Evolutionary conservation across 1,284 basidiomycete species (phyloP).

Genomic region (Baeospora myosura): DNA sequence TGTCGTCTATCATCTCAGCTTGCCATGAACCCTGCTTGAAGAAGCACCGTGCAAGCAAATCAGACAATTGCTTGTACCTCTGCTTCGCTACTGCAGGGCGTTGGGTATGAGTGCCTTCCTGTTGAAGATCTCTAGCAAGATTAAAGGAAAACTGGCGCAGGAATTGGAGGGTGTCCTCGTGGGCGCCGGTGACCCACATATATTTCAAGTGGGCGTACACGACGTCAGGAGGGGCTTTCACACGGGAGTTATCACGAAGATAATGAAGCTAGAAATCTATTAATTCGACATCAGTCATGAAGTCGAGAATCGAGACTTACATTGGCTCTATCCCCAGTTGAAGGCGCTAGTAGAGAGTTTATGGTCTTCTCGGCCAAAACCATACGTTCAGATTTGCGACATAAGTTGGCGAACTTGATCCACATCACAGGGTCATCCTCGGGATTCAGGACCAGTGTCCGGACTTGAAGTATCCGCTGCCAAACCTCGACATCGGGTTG

Average conservation of each 20-base stretch:
- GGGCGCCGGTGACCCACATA: slow-evolving; percentile 87
- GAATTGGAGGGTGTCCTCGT: slow-evolving; percentile 78
- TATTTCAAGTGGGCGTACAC: slow-evolving; percentile 97
- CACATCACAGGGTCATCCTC: slow-evolving; percentile 96
- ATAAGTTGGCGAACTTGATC: slow-evolving; percentile 70
- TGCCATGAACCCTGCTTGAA: slow-evolving; percentile 98
- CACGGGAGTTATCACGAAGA: slow-evolving; percentile 37
- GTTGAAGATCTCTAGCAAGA: slow-evolving; percentile 71
- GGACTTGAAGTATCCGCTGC: slow-evolving; percentile 97
- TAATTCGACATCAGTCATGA: slow-evolving; percentile 13
- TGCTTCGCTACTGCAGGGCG: slow-evolving; percentile 48
- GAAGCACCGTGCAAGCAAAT: slow-evolving; percentile 91
- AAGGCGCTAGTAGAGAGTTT: slow-evolving; percentile 75
- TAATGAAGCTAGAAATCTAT: slow-evolving; percentile 25
- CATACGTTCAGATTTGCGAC: slow-evolving; percentile 80
- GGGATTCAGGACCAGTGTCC: slow-evolving; percentile 88
- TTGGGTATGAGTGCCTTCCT: slow-evolving; percentile 39
- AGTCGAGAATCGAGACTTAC: background rate
- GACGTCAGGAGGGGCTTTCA: slow-evolving; percentile 88
- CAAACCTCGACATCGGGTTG: slow-evolving; percentile 98
- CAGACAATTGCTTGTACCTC: slow-evolving; percentile 73
- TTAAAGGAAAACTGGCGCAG: slow-evolving; percentile 80
- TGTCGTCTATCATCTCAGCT: slow-evolving; percentile 66
- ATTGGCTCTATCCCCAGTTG: slow-evolving; percentile 21
- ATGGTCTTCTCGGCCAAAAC: slow-evolving; percentile 90